These are phyloP conservation scores for Chimonanthus praecox DNA, from an alignment of 164 flowering plant species.

Conservation along the genomic window DNA sequence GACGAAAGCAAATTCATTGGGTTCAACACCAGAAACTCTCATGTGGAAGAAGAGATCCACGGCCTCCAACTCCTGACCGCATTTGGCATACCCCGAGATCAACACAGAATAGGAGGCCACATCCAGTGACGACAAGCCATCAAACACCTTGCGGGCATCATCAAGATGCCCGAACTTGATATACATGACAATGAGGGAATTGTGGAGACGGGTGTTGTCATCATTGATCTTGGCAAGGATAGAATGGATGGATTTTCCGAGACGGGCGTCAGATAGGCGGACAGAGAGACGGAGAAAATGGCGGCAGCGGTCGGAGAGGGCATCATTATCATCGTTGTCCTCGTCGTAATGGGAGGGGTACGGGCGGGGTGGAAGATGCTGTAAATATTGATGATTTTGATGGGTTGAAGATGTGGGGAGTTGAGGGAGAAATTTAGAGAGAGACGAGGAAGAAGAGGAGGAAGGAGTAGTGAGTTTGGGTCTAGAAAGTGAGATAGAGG, in stretches of 20 bases:
- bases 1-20: conserved; percentile 65
- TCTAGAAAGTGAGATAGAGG: neutral
- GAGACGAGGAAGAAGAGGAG: neutral
- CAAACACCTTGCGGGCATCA: neutral
- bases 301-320: neutral
- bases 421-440: neutral
- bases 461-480: neutral
- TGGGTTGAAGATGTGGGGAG: neutral
- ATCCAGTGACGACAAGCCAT: conserved; percentile 1
- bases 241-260: conserved; percentile 3
- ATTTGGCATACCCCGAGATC: conserved; percentile 62
- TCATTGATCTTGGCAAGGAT: neutral
- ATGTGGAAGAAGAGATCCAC: conserved; percentile 48
- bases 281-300: neutral
- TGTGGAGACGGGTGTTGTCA: neutral
- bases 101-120: conserved; percentile 57
- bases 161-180: conserved; percentile 1
- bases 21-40: conserved; percentile 60
- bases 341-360: neutral
- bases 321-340: neutral
- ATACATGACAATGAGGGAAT: conserved; percentile 6
- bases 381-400: conserved; percentile 1
- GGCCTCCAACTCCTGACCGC: conserved; percentile 39
- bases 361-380: neutral
- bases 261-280: neutral